Base-by-base conservation (phyloP, 2,329 filamentous ascomycete species). In the Tolypocladium inflatum region DNA sequence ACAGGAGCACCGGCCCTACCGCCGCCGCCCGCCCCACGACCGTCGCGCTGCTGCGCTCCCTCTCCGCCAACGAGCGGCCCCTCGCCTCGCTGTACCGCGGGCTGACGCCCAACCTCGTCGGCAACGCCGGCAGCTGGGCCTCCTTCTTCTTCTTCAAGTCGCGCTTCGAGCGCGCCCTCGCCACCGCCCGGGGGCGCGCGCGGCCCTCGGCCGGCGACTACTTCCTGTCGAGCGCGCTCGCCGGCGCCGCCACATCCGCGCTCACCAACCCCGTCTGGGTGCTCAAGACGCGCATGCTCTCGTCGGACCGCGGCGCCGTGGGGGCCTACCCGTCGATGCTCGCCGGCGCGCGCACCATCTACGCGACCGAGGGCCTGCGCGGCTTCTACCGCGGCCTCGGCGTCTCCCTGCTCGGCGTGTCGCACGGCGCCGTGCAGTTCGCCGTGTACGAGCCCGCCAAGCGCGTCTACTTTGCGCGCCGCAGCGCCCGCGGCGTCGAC, bases 231-330 rank as follows among this genome's bases (percentile, higher is more conserved):
- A 92, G 89, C 39, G 89, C 78, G n/a, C 68, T 80, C 35, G 77
- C 81, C 63, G 92, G 93, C 37, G 78, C 88, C 21, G 73, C 90
- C 45, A 96, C 91, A 2, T 88, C 92, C 50, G 75, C 90, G 37
- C 80, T 93, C 63, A 97, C 94, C 37, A 97, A 97, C 70, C 94
- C 94, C 2, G 87, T 99, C 66, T 99, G 94, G 94, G 94, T 99
- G 3, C 85, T 99, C 71, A 97, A 97, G 78, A 97, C 93, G 10
- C 88, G 94, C 62, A 97, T 99, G 91, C 79, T 97, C 30, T 91
- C 91, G 37, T 92, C 90, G 4, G 90, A 94, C 63, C 83, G 84
- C 55, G 79, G 83, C 57, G 80, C 85, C 7, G 82, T 80, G 2
- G 91, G 91, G 17, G 94, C 93, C 1, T 99, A 99, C 73, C 80